These are phyloP conservation scores for Sonneratia caseolaris DNA, from an alignment of 345 rosid species.

Conservation along the genomic window DNA sequence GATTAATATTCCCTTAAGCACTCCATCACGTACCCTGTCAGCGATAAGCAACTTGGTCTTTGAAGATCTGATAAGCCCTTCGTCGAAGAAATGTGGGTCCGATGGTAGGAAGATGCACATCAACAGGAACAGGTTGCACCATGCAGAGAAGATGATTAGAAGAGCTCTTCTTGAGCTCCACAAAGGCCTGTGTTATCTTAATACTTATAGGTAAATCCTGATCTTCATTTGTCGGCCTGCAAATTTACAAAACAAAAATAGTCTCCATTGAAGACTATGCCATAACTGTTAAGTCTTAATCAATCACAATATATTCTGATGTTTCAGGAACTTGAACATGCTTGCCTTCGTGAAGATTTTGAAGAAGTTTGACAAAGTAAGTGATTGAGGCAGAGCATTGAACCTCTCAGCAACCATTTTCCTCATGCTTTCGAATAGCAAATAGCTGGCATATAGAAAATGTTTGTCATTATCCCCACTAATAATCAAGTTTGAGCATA, in stretches of 20 bases:
- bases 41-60: slow-evolving; percentile 61
- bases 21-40: slow-evolving; percentile 68
- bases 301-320: slow-evolving; percentile 1
- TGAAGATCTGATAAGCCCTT: slow-evolving; percentile 61
- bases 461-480: background rate
- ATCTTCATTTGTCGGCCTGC: background rate
- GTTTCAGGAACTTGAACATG: slow-evolving; percentile 83
- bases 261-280: background rate
- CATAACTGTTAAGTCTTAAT: background rate
- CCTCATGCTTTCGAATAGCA: background rate
- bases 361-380: slow-evolving; percentile 89
- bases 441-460: background rate
- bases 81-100: slow-evolving; percentile 48
- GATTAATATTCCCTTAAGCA: slow-evolving; percentile 75
- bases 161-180: slow-evolving; percentile 77
- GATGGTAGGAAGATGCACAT: slow-evolving; percentile 51
- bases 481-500: background rate
- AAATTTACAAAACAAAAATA: background rate
- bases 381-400: background rate
- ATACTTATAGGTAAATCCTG: slow-evolving; percentile 54
- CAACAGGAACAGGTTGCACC: slow-evolving; percentile 65
- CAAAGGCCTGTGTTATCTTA: slow-evolving; percentile 79
- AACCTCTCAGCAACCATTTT: background rate
- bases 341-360: slow-evolving; percentile 92
- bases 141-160: slow-evolving; percentile 90